Evolutionary conservation across 2,329 filamentous ascomycete species (phyloP), one percentile per base, ranked within the genome.

Genomic region (Lecanicillium sp.): DNA sequence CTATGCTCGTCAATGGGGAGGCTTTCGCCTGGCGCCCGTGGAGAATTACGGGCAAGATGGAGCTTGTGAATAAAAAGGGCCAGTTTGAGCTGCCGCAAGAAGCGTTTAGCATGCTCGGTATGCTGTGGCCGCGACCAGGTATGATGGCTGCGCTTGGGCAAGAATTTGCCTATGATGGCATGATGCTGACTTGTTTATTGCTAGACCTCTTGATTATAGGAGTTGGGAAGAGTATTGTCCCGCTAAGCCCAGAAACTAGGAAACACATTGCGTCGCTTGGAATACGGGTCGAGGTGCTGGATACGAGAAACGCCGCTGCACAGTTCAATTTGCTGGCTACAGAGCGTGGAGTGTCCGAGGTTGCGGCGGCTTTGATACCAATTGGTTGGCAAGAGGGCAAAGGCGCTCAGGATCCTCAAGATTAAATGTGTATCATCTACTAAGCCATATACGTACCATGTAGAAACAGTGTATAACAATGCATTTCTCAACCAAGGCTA

Each of bases 321-420:
- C 88, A 95, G 58, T 98, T 92, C 60, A 98, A 98, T 56, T 58
- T 98, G 52, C 65, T 98, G 39, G 90, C 88, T n/a, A 96, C 88
- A 14, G 92, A 98, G 65, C 71, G 92, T 37, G 90, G 92, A 2
- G 79, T 92, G 5, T 72, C 78, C 15, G 83, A 90, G 52, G 80
- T 96, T 45, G 90, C 88, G 19, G 90, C 87, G 3, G 90, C 88
- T 9, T 58, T 98, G 60, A 76, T 96, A 59, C 89, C 89, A 0
- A 72, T 92, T 38, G 88, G 87, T 3, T 94, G 86, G 85, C 76
- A 70, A 51, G 82, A 85, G 42, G 71, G 71, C 2, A 47, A 64
- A 18, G 70, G 70, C 3, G 67, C 65, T 6, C 42, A 49, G 33
- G 50, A 39, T n/a, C 50, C 65, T 6, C 42, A 49, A 34, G 50